Base-by-base conservation (phyloP, 352 stramenopile genomes). In the Globisporangium paroecandrum region DNA sequence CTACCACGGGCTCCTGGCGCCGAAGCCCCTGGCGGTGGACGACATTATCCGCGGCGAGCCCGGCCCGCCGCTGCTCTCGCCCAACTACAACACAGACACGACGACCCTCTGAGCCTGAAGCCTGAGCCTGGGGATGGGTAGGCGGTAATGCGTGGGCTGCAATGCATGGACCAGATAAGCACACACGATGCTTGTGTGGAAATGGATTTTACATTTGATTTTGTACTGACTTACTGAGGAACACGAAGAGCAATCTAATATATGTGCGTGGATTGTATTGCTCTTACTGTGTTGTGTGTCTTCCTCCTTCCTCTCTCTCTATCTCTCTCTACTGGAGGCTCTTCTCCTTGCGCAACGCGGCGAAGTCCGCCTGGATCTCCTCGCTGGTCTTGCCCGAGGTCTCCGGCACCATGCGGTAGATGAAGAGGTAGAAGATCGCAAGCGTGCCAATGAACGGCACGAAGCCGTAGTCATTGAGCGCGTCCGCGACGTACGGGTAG, bases 1-100 rank as follows among this genome's bases (percentile, higher is more conserved):
- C 49, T 90, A 90, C 65, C 82, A 90, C 64, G 82, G 82, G 0
- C 69, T 90, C 4, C 65, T 90, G 1, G 75, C 83, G 62, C 72
- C 82, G 29, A 87, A 84, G 58, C 73, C 65, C 3, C 58, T 75
- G 8, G 73, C 74, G 0, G 73, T 83, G 27, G 62, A 68, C 32
- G 72, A 81, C 38, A 77, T 86, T 25, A 86, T 90, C 66, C 75
- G 72, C 13, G 75, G 69, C 29, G 73, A 74, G 38, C 66, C 65
- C 0, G 79, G 82, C 12, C 76, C 82, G 13, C 72, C 79, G 34
- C 71, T 90, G 1, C 67, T 80, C 9, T 69, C 70, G 18, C 55
- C 66, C 6, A 72, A 58, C 53, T 68, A 76, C 32, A 76, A 71
- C 36, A 62, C 66, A 8, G 69, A 75, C 62, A 84, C 68, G n/a